These are phyloP conservation scores for Myriangium duriaei DNA, from an alignment of 2,329 filamentous ascomycete genomes.

Conservation along the genomic window DNA sequence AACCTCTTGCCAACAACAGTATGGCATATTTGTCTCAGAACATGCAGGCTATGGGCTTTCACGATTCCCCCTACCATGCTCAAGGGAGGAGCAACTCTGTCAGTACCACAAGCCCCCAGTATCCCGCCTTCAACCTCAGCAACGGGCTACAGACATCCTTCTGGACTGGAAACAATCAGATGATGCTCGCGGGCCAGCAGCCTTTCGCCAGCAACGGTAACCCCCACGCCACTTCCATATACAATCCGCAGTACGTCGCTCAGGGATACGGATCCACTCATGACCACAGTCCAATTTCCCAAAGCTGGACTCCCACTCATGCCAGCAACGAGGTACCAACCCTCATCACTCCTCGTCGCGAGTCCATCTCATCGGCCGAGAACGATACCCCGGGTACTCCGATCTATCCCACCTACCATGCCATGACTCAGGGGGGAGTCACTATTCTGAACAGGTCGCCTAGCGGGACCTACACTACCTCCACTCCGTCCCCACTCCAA, in stretches of 20 bases:
- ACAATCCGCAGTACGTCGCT: slow-evolving; percentile 32
- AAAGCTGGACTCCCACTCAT: slow-evolving; percentile 33
- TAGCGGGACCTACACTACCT: slow-evolving; percentile 35
- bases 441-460: slow-evolving; percentile 39
- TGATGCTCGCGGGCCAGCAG: slow-evolving; percentile 21
- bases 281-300: slow-evolving; percentile 34
- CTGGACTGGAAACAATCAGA: slow-evolving; percentile 21
- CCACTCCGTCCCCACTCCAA: slow-evolving; percentile 39
- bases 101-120: slow-evolving; percentile 18
- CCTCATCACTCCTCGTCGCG: slow-evolving; percentile 39
- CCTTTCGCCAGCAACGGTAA: slow-evolving; percentile 17
- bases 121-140: slow-evolving; percentile 17
- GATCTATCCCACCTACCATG: slow-evolving; percentile 30
- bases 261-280: slow-evolving; percentile 31
- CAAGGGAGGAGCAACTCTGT: slow-evolving; percentile 23
- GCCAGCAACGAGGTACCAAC: slow-evolving; percentile 36
- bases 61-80: slow-evolving; percentile 22
- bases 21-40: slow-evolving; percentile 27
- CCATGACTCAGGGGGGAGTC: slow-evolving; percentile 27
- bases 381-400: slow-evolving; percentile 40
- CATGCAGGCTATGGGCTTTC: slow-evolving; percentile 29
- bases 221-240: slow-evolving; percentile 29
- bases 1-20: slow-evolving; percentile 18
- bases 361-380: slow-evolving; percentile 41
- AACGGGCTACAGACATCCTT: slow-evolving; percentile 20